Percentiles rank a stretch among this genome's conserved stretches.
Conservation (phyloP, 2,329 filamentous ascomycete genomes). For the Monilinia fructicola region DNA sequence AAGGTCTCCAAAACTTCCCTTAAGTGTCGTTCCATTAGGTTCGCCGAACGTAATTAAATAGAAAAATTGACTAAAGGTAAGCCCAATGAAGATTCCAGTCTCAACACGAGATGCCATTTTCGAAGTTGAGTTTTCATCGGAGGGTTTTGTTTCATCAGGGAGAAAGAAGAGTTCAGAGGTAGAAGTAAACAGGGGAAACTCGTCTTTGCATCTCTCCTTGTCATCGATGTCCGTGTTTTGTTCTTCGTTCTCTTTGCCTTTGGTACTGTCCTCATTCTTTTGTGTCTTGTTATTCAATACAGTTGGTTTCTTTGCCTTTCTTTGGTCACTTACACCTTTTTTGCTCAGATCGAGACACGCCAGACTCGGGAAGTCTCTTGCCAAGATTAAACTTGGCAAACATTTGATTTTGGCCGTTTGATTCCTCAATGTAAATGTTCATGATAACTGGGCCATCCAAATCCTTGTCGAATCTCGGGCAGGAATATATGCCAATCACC, state of each 20-base stretch:
- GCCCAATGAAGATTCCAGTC: too few relatives aligned
- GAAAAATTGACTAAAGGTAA: neutral
- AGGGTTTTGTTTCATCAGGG: neutral
- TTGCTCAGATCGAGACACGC: neutral
- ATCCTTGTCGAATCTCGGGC: neutral
- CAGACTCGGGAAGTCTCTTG: neutral
- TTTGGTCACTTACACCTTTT: neutral
- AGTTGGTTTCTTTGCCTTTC: neutral
- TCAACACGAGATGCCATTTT: neutral
- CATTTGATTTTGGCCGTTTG: neutral
- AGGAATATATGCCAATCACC: conserved; percentile 9
- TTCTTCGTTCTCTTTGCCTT: neutral
- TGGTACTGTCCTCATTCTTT: too few relatives aligned
- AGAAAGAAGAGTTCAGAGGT: neutral
- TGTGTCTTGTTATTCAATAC: neutral
- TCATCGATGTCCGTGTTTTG: neutral
- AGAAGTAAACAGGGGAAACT: too few relatives aligned
- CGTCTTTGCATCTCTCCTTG: too few relatives aligned
- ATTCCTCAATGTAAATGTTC: neutral
- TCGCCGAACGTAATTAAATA: neutral
- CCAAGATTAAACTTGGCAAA: neutral
- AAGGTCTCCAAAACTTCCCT: neutral
- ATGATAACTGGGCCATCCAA: neutral
- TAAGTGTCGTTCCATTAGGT: neutral
- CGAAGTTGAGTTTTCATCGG: neutral